Conservation (phyloP, 2,329 filamentous ascomycete genomes). For the Proliferodiscus dingleyae region DNA sequence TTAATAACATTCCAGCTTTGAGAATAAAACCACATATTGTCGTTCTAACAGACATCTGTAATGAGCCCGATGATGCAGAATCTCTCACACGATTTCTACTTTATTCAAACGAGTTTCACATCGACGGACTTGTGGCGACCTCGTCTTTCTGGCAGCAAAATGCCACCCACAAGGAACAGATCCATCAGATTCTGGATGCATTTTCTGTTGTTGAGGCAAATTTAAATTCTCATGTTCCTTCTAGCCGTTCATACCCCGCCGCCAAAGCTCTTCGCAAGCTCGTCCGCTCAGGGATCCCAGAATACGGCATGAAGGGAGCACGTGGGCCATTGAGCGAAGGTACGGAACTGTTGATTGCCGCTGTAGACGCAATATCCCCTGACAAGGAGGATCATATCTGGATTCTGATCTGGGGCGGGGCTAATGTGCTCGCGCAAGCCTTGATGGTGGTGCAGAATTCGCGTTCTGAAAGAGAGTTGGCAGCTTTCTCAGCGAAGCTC, state of each 20-base stretch:
- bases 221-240: slow-evolving; percentile 36
- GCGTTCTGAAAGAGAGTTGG: slow-evolving; percentile 25
- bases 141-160: slow-evolving; percentile 30
- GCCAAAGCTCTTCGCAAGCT: too few relatives aligned
- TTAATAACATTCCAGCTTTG: too few relatives aligned
- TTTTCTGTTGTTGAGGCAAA: slow-evolving; percentile 31
- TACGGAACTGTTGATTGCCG: too few relatives aligned
- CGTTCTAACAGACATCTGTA: slow-evolving; percentile 36
- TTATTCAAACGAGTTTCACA: slow-evolving; percentile 36
- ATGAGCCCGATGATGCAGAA: slow-evolving; percentile 37
- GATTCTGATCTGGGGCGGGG: too few relatives aligned
- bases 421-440: slow-evolving; percentile 40
- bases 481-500: slow-evolving; percentile 32
- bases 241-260: slow-evolving; percentile 30
- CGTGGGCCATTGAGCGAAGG: too few relatives aligned
- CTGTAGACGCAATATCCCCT: too few relatives aligned
- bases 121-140: slow-evolving; percentile 35
- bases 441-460: slow-evolving; percentile 34
- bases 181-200: slow-evolving; percentile 7
- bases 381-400: too few relatives aligned
- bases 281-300: too few relatives aligned
- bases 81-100: slow-evolving; percentile 35
- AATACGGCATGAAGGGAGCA: too few relatives aligned
- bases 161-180: slow-evolving; percentile 7
- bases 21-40: slow-evolving; percentile 37